phyloP scores from a whole-genome alignment of 371 early-diverging fungal species.

The Basidiobolus meristosporus region DNA sequence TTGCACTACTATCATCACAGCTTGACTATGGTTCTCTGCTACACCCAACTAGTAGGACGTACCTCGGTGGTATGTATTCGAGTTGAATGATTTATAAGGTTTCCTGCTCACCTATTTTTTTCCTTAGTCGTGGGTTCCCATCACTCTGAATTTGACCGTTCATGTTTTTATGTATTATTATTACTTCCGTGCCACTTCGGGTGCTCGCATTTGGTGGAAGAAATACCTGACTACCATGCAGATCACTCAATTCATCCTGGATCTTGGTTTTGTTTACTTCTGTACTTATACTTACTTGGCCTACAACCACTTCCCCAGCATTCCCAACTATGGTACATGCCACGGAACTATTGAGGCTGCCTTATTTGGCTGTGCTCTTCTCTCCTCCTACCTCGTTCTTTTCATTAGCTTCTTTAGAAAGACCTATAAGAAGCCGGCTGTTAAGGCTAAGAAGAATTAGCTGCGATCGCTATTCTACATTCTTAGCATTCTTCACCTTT shows the following conservation, averaged over 20 bases:
- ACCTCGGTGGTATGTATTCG: conserved; percentile 61
- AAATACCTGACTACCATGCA: conserved; percentile 76
- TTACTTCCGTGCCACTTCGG: conserved; percentile 73
- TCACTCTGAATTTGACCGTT: conserved; percentile 64
- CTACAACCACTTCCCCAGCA: conserved; percentile 36
- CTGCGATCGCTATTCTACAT: too few species aligned
- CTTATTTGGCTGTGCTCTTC: conserved; percentile 54
- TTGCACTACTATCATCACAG: conserved; percentile 78
- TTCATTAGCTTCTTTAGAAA: conserved; percentile 77
- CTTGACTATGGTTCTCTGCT: conserved; percentile 78
- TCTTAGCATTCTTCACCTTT: too few species aligned
- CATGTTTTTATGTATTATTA: conserved; percentile 86
- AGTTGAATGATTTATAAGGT: neutral
- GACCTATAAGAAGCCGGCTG: conserved; percentile 38
- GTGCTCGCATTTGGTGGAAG: conserved; percentile 83
- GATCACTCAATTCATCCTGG: conserved; percentile 77
- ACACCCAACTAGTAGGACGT: conserved; percentile 54
- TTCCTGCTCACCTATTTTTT: neutral
- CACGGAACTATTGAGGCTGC: conserved; percentile 64
- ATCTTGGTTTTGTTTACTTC: conserved; percentile 56
- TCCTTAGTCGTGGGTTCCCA: conserved; percentile 56
- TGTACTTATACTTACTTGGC: conserved; percentile 66
- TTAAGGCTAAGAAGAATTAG: too few species aligned
- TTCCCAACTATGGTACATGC: conserved; percentile 57
- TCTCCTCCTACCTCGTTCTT: conserved; percentile 65